phyloP scores from a whole-genome alignment of 1,139 yeast genomes.

The Taphrina confusa region DNA sequence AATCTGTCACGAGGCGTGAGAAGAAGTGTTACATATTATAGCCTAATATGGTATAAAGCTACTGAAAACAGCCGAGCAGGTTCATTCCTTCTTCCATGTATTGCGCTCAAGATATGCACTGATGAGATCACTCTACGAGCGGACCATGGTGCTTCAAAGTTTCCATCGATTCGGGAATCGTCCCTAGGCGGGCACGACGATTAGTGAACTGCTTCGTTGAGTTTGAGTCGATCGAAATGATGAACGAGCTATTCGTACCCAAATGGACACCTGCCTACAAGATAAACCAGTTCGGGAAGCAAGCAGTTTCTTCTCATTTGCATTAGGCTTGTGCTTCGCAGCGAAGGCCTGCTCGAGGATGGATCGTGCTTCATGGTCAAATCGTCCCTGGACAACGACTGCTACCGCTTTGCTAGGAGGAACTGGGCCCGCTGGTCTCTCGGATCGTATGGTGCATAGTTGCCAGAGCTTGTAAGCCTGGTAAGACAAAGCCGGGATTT shows the following conservation, averaged over 20 bases:
- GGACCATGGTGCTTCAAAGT: no score
- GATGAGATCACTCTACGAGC: no score
- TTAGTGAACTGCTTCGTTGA: slow-evolving; percentile 1
- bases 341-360: slow-evolving; percentile 7
- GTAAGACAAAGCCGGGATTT: neutral
- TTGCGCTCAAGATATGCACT: no score
- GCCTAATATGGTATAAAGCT: no score
- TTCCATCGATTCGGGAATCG: no score
- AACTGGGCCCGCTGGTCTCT: no score
- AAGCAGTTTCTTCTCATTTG: neutral
- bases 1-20: slow-evolving; percentile 44
- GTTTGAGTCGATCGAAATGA: neutral
- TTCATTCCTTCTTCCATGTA: no score
- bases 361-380: neutral
- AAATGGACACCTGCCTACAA: neutral
- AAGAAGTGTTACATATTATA: slow-evolving; percentile 47
- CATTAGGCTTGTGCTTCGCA: slow-evolving; percentile 8
- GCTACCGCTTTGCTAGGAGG: no score
- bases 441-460: no score
- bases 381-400: neutral
- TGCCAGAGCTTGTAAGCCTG: slow-evolving; percentile 8
- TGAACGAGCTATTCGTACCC: neutral
- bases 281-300: slow-evolving; percentile 6
- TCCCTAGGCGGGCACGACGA: slow-evolving; percentile 8
- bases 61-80: no score